Base-by-base conservation (phyloP, 2,329 filamentous ascomycete species). In the Tolypocladium cylindrosporum region DNA sequence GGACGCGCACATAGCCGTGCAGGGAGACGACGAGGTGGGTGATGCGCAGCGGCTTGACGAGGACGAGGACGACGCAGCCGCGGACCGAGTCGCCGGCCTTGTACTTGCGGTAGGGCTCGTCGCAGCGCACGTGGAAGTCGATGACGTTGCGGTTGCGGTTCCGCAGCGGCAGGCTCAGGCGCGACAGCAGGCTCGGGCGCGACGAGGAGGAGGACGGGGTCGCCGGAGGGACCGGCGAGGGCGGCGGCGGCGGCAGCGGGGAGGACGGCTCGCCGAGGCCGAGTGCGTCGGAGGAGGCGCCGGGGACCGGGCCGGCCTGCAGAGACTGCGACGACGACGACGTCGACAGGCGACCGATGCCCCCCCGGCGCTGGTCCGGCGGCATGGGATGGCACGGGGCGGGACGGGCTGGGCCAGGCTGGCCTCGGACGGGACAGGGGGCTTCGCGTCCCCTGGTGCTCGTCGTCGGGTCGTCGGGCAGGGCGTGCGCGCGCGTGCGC, bases 11-110 rank as follows among this genome's bases (percentile, higher is more conserved):
- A 70, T 86, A 91, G 60, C 90, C 90, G 69, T 91, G 88, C 57
- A 94, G 75, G 60, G 85, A 83, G 61, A 93, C 87, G 13, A 88
- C 89, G 54, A 94, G 78, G 74, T 94, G 90, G 9, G 90, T 93
- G 66, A 94, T 84, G 64, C 88, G 81, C 61, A 91, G 74, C 21
- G 89, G 86, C 71, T 91, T 91, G 65, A 88, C 76, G 41, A 91
- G 81, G 58, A 84, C 87, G 65, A 93, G 75, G 60, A 90, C 79
- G 54, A 93, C 88, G 62, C 82, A 82, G 57, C 90, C 90, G 59
- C 81, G 83, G 53, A 94, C 87, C 63, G 85, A 76, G 67, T 93
- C 89, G 60, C 89, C 89, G 4, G 88, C 87, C 34, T 78, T 79
- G 72, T 92, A 92, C 66, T 88, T 85, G 63, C 86, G 85, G 72